Base-by-base conservation (phyloP, 129 eudicot species). In the Sambucus nigra region DNA sequence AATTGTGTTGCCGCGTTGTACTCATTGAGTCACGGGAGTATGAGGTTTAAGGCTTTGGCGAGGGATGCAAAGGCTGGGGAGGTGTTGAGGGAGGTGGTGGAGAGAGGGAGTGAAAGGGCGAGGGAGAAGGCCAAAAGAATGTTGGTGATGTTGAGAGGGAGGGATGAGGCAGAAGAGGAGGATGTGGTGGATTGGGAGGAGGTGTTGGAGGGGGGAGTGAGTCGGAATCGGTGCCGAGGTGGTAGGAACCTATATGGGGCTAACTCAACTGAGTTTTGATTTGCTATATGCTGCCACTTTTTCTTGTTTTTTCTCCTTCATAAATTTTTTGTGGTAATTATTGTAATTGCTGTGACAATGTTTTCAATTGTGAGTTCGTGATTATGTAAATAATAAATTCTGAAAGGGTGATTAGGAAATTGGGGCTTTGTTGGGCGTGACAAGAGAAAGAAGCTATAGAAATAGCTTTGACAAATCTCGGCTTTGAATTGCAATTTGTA, bases 1-100 rank as follows among this genome's bases (percentile, higher is more conserved):
- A 82, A 92, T 51, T 76, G 87, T 22, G 87, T 92, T 48, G 94
- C 95, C 4, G 86, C 88, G 20, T 31, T 92, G 61, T 78, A 76
- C 75, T 73, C 94, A 16, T 39, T 92, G 82, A 92, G 99, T 75
- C 77, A 58, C 11, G 94, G 99, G 61, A 86, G 95, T 51, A 66
- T 86, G 91, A 62, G 99, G 81, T 92, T 92, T 48, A 82, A 80
- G 66, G 95, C 76, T 61, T 57, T 82, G 67, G 99, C 95, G 0
- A 65, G 50, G 79, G 91, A 73, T 22, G 82, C 84, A n/a, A 65
- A 82, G 63, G 94, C 69, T 42, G 78, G 12, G 17, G 99, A 92
- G 70, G 94, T 82, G 70, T 63, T 92, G 50, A 73, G 69, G 52
- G 77, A 21, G 45, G 99, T 86, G 77, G 91, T 63, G 79, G 94